Evolutionary conservation across 768 basidiomycete species (phyloP), one percentile per base, ranked within the genome.

Genomic region (Tremella mesenterica): DNA sequence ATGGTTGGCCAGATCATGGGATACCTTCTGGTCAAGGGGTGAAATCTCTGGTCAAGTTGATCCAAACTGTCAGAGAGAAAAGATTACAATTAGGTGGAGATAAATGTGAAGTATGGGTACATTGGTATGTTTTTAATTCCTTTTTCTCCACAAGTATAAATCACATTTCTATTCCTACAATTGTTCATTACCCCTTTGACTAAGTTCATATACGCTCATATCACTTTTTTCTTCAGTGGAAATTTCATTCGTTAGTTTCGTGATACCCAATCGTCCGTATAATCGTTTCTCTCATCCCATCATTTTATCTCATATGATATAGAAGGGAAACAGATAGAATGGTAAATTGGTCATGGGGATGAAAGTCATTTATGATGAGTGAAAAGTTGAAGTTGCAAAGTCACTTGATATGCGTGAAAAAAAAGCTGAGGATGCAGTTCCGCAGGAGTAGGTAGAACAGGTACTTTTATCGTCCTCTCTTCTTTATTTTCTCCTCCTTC

Each of bases 401-500:
- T 34, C 33, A 10, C 33, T 18, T 10, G 33, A 23, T 41, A 18
- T 5, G 14, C 38, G 8, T 23, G 23, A 21, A 46, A 21, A 6
- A 8, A 20, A 13, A 9, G 56, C 54, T 63, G 54, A 56, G 26
- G 21, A 14, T 16, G 29, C 39, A 66, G 72, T 53, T 73, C 72
- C 13, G 72, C 73, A 8, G 73, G 73, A 14, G 67, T 74, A 3
- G 73, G 73, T 14, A 44, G 73, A 13, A 74, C 72, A 12, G 73
- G 73, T 1, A 64, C 71, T 3, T 73, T 67, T 58, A 70, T 74
- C 21, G 69, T 72, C 10, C 59, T 74, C 13, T 57, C 69, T 10
- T 71, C 73, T 0, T 55, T 74, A 21, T 58, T 67, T 3, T 5
- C 5, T 8, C 4, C 38, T 4, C n/a, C 4, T 16, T 5, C 14